Percentiles rank a stretch among this genome's conserved stretches.
These are phyloP conservation scores for Rhodotorula paludigena DNA, from an alignment of 768 basidiomycete genomes.

Conservation along the genomic window DNA sequence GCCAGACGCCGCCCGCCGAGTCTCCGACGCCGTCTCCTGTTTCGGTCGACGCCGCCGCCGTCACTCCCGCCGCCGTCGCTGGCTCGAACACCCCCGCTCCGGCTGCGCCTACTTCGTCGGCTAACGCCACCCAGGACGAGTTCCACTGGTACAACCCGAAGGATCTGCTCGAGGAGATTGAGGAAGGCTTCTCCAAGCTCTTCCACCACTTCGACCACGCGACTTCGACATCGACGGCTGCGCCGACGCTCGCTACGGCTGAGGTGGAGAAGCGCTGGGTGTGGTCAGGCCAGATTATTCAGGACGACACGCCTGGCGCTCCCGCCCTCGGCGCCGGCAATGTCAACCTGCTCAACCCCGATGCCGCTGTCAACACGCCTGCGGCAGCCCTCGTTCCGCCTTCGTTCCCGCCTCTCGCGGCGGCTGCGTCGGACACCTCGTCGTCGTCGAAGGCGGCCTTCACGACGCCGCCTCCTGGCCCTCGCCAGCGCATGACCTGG, in stretches of 20 bases:
- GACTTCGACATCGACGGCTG: background rate
- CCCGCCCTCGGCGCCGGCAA: conserved; percentile 12
- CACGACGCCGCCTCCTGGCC: background rate
- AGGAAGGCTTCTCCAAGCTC: conserved; percentile 8
- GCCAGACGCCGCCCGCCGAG: background rate
- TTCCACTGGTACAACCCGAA: conserved; percentile 8
- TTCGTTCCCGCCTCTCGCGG: background rate
- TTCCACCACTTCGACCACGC: background rate
- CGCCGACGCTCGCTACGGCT: background rate
- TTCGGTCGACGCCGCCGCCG: background rate
- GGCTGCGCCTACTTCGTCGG: background rate
- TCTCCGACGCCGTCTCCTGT: background rate
- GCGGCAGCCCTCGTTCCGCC: background rate
- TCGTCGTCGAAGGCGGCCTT: background rate
- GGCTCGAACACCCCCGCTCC: background rate
- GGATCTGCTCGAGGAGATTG: conserved; percentile 1
- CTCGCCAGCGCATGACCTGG: background rate
- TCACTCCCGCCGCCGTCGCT: background rate
- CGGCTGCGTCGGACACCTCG: background rate
- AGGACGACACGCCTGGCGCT: conserved; percentile 21
- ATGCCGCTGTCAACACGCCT: background rate
- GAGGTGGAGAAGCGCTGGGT: conserved; percentile 31
- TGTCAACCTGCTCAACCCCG: conserved; percentile 6
- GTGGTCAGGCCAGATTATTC: conserved; percentile 20
- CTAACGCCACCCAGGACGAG: no score